Conservation (phyloP, 305 asterid genomes). For the Fraxinus baroniana region DNA sequence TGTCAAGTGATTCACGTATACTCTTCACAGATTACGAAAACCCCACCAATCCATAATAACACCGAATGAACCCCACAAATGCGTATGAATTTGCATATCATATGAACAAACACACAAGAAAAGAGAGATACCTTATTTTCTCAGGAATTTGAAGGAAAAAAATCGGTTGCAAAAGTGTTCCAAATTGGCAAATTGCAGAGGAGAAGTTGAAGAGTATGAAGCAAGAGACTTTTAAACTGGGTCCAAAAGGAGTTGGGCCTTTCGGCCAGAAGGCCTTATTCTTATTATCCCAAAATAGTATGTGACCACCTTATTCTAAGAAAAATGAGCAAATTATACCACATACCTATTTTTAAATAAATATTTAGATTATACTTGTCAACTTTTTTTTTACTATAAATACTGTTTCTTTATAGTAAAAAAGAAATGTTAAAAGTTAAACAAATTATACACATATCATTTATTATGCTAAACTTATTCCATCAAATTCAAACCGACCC, state of each 20-base stretch:
- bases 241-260: not conserved
- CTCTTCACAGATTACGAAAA: not conserved
- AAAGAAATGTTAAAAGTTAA: too few relatives aligned
- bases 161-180: not conserved
- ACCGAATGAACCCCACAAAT: too few relatives aligned
- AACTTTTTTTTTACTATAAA: too few relatives aligned
- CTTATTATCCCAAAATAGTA: not conserved
- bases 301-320: too few relatives aligned
- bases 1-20: not conserved
- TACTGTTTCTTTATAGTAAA: too few relatives aligned
- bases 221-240: not conserved
- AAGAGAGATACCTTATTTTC: not conserved
- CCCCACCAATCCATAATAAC: not conserved
- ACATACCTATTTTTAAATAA: too few relatives aligned
- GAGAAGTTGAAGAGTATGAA: not conserved
- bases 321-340: too few relatives aligned
- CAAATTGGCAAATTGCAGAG: not conserved
- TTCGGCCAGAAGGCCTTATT: not conserved
- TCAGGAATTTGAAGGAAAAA: not conserved
- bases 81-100: not conserved
- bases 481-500: too few relatives aligned
- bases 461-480: too few relatives aligned
- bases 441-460: too few relatives aligned
- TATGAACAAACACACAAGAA: not conserved
- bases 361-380: too few relatives aligned